Evolutionary conservation across 2,329 filamentous ascomycete genomes (phyloP), one percentile per base, ranked within the genome.

Genomic region (Calonectria henricotiae): DNA sequence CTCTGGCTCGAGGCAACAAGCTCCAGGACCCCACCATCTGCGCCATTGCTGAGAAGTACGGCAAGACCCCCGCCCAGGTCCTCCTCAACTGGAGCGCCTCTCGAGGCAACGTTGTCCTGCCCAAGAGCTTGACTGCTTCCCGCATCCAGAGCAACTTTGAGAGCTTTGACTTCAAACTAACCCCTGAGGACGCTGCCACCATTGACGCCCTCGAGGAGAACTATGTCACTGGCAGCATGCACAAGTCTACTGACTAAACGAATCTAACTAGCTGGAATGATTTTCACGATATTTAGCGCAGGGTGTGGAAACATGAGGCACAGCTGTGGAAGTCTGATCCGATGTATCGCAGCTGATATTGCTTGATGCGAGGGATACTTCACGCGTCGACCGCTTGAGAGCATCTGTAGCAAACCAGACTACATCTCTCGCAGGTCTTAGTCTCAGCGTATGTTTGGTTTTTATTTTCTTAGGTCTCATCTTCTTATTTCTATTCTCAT

Each of bases 1-100:
- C 71, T 60, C 77, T 83, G 60, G 80, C 79, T 51, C 77, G 80
- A 13, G 82, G 81, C 63, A 80, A 82, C 75, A 83, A 83, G 77
- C 80, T 82, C 51, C 88, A 89, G 77, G 89, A 92, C 79, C 78
- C 90, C 0, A 89, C 86, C 6, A 89, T 96, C 73, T 83, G 87
- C 9, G 82, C 85, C 41, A 82, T 96, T 30, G 87, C 92, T 8
- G 85, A 88, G 78, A 93, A 94, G 82, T 94, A 96, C 82, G 82
- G 82, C 12, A 93, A 90, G 80, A 92, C 91, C 1, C 88, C 91
- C 8, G 93, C 91, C 9, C 94, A 96, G 83, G 83, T 97, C 63
- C 84, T 96, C 79, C 87, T 97, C 65, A 89, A 93, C 73, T 96
- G 94, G 94, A 93, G 90, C 71, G 83, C 95, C 71, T 92, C 96